A percentile compares a stretch with the other conserved stretches of the same genome.
Conservation (phyloP, 169 alveolate species). For the Plasmodium vivax region DNA sequence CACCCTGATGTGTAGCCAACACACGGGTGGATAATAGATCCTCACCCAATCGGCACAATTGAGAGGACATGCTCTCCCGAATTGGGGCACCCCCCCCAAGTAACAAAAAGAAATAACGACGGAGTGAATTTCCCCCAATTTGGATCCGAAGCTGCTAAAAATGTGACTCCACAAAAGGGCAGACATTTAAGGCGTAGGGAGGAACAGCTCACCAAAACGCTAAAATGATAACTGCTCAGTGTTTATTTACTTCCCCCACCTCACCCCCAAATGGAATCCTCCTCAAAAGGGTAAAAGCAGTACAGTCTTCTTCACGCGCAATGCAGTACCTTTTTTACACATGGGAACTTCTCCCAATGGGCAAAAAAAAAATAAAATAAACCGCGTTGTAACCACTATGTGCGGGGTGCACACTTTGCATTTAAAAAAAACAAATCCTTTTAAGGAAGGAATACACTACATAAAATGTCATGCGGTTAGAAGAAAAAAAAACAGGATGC, state of each 20-base stretch:
- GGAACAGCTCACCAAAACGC: too few species aligned
- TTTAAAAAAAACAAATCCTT: too few species aligned
- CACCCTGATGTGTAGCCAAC: background rate
- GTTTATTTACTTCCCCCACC: background rate
- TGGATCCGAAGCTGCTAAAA: background rate
- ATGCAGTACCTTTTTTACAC: background rate
- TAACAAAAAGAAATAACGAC: background rate
- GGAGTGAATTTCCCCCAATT: background rate
- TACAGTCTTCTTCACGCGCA: background rate
- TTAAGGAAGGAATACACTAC: too few species aligned
- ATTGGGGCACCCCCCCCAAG: background rate
- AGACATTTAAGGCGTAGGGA: too few species aligned
- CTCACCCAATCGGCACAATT: background rate
- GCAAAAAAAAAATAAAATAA: background rate
- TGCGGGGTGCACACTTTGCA: background rate
- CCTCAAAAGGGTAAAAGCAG: background rate
- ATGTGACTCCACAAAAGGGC: background rate
- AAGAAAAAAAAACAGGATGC: background rate
- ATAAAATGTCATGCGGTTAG: background rate
- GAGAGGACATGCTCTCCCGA: background rate
- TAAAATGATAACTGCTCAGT: background rate
- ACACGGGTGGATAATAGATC: background rate
- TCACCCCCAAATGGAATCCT: background rate
- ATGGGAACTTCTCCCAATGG: background rate
- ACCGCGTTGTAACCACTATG: background rate